Evolutionary conservation across 805 yeast species (phyloP).

Genomic region (Candida pseudoglaebosa): DNA sequence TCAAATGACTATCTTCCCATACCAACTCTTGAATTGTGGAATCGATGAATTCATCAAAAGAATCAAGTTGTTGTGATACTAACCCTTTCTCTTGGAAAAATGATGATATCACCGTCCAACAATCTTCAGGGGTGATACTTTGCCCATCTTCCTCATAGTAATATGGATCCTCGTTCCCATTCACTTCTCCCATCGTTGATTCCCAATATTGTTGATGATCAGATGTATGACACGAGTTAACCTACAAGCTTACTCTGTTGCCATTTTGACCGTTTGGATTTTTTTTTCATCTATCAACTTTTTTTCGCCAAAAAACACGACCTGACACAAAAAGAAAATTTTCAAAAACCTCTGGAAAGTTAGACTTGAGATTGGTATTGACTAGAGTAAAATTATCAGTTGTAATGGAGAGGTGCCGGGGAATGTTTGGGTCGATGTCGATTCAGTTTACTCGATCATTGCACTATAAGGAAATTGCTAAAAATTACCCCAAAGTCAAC

Average conservation of each 20-base stretch:
- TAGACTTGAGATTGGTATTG: background rate
- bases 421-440: conserved; percentile 1
- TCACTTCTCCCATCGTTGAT: background rate
- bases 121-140: conserved; percentile 90
- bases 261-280: background rate
- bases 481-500: conserved; percentile 37
- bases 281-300: background rate
- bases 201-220: background rate
- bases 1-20: conserved; percentile 89
- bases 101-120: conserved; percentile 97
- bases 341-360: background rate
- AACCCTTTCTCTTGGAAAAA: conserved; percentile 95
- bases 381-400: background rate
- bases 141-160: conserved; percentile 64
- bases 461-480: conserved; percentile 28
- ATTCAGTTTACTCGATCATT: conserved; percentile 14
- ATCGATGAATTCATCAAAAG: conserved; percentile 96
- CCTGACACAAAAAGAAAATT: conserved; percentile 2
- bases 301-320: background rate
- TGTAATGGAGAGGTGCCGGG: conserved; percentile 1
- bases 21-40: conserved; percentile 95
- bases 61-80: conserved; percentile 96
- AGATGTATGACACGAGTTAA: conserved; percentile 2
- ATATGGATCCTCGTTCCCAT: conserved; percentile 52
- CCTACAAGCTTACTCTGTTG: background rate